Conservation (phyloP, 139 green algal genomes). For the Zygnema cylindricum region DNA sequence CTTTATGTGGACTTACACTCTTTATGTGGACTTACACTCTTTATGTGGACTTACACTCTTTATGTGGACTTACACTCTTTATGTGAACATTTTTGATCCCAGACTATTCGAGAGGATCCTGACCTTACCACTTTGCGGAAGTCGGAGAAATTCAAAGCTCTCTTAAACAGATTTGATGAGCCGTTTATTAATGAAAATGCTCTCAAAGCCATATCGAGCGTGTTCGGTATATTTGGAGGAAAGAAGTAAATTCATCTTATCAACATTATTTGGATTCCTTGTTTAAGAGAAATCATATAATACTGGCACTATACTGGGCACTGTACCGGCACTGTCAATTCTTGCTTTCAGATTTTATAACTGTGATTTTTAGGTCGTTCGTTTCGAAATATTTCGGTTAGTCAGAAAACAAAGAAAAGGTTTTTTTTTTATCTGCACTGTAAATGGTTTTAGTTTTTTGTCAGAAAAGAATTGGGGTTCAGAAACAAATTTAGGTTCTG, state of each 20-base stretch:
- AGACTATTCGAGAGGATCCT: constrained; percentile 79
- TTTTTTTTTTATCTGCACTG: too few species aligned
- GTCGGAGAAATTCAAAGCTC: constrained; percentile 45
- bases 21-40: constrained; percentile 3
- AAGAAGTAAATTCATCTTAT: constrained; percentile 22
- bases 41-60: background rate
- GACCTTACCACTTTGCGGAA: constrained; percentile 76
- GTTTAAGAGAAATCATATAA: background rate
- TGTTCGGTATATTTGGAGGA: constrained; percentile 67
- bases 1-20: too few species aligned
- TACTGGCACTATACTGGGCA: constrained; percentile 17
- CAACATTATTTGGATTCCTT: background rate
- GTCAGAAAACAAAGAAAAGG: too few species aligned
- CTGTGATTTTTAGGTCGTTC: too few species aligned
- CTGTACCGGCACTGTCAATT: too few species aligned
- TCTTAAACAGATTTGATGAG: constrained; percentile 90
- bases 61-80: too few species aligned
- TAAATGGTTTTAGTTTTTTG: too few species aligned
- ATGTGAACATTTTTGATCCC: too few species aligned
- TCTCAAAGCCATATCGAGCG: constrained; percentile 74
- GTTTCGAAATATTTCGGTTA: too few species aligned
- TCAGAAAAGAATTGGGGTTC: too few species aligned
- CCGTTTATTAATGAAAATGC: constrained; percentile 90
- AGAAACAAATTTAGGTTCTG: too few species aligned
- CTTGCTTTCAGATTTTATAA: too few species aligned